Evolutionary conservation across 768 basidiomycete species (phyloP).

Genomic region (Lactarius hatsudake): DNA sequence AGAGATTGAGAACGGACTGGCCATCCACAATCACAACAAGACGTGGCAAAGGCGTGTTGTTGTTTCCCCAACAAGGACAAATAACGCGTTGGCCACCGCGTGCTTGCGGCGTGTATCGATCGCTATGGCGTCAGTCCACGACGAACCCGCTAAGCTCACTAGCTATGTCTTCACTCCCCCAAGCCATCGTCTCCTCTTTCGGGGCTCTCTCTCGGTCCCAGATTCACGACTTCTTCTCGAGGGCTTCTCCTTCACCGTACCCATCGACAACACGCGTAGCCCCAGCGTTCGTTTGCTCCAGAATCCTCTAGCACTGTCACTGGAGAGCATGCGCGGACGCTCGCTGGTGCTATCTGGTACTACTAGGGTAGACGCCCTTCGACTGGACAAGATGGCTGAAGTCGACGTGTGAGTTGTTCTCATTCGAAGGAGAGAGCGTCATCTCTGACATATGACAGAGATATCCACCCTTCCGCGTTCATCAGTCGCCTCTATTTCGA

Average conservation of each 20-base stretch:
- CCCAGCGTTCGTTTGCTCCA: constrained; percentile 44
- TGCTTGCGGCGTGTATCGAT: constrained; percentile 22
- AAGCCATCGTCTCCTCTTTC: constrained; percentile 62
- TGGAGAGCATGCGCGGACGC: constrained; percentile 79
- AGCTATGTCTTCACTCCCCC: constrained; percentile 34
- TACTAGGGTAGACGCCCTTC: constrained; percentile 51
- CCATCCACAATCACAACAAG: neutral
- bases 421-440: neutral
- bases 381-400: constrained; percentile 56
- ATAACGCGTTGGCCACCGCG: constrained; percentile 15
- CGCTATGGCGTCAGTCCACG: neutral
- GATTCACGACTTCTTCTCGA: constrained; percentile 72
- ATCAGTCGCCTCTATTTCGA: constrained; percentile 68
- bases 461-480: constrained; percentile 64
- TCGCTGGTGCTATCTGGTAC: constrained; percentile 57
- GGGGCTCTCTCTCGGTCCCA: constrained; percentile 69
- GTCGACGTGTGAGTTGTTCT: constrained; percentile 43
- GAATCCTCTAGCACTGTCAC: constrained; percentile 65
- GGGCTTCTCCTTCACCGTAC: constrained; percentile 65
- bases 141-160: constrained; percentile 24
- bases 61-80: constrained; percentile 8
- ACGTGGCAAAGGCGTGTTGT: constrained; percentile 7
- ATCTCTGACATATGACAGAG: constrained; percentile 40
- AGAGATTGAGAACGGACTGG: neutral
- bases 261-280: constrained; percentile 35